Evolutionary conservation across 2,329 filamentous ascomycete species (phyloP), one percentile per base, ranked within the genome.

Genomic region (Penicillium sp.): DNA sequence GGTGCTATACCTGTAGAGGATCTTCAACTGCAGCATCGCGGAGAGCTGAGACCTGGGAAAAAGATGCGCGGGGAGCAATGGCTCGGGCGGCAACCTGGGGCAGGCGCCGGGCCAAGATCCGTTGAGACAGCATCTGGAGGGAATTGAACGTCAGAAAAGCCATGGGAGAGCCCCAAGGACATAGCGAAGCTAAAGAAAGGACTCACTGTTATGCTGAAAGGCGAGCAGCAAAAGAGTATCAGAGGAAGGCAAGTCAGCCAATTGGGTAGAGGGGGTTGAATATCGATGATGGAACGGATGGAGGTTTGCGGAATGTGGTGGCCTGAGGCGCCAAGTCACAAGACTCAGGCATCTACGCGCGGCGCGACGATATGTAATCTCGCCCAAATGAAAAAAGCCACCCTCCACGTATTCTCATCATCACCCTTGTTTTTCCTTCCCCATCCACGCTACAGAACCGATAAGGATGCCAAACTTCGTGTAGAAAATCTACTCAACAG

Each of bases 401-500:
- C 64, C 60, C 63, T 59, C 65, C 64, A 69, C 64, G 62, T 67
- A 70, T 63, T 65, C 56, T 55, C 57, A 54, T 57, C 53, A 60
- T 61, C 60, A 42, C 38, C 50, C 55, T 46, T 56, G 45, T 63
- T 67, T 68, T 70, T 64, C 45, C 48, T 56, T 64, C 57, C 48
- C 56, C 72, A 72, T 63, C 62, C 61, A 65, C 69, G 65, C 69
- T 67, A 62, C 59, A 58, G 58, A 59, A 62, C 68, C 68, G 66
- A 72, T 73, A 72, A 69, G 64, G 64, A 70, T 70, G 67, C 70
- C 69, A 75, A 71, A 73, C 65, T 69, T 66, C 54, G 53, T 57
- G 62, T 68, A 68, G 62, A 56, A 55, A 54, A 48, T 67, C 41
- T 46, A 60, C 57, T 61, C 59, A 54, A 55, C 61, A 46, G 50